These are phyloP conservation scores for Emiliania huxleyi DNA, from an alignment of 78 protist species.

Conservation along the genomic window DNA sequence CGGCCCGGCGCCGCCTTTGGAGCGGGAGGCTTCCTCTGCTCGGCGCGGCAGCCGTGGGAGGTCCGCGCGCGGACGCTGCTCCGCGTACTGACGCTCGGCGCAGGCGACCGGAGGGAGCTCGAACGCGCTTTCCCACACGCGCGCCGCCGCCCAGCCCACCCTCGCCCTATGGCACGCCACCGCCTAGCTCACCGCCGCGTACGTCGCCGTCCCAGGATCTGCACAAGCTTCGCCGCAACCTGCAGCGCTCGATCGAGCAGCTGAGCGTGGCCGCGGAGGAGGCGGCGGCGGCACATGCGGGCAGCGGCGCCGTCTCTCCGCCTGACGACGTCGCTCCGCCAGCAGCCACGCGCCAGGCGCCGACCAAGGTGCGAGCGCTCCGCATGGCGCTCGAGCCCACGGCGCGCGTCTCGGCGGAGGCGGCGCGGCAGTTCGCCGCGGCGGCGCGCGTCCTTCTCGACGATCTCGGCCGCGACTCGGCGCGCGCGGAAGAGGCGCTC, in stretches of 20 bases:
- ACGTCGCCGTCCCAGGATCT: too few relatives aligned
- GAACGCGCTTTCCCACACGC: not conserved
- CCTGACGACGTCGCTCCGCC: not conserved
- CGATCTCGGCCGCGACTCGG: not conserved
- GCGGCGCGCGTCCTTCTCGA: not conserved
- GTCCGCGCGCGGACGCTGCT: not conserved
- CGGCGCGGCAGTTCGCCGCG: not conserved
- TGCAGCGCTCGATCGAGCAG: too few relatives aligned
- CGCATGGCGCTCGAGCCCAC: not conserved
- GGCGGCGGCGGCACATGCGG: too few relatives aligned
- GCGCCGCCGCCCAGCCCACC: too few relatives aligned
- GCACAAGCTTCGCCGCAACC: not conserved
- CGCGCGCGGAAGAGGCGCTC: not conserved
- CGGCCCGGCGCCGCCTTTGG: not conserved
- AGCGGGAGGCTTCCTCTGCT: not conserved
- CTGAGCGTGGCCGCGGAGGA: too few relatives aligned
- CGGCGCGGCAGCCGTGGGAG: not conserved
- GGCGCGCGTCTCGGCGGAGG: not conserved
- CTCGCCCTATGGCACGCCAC: too few relatives aligned
- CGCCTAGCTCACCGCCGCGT: too few relatives aligned
- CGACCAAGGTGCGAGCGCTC: not conserved
- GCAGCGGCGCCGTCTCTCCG: not conserved
- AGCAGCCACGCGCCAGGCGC: not conserved
- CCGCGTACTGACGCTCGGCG: not conserved
- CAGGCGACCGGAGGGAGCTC: not conserved